Evolutionary conservation across 2,329 filamentous ascomycete genomes (phyloP).

Genomic region (Xylariaceae sp.): DNA sequence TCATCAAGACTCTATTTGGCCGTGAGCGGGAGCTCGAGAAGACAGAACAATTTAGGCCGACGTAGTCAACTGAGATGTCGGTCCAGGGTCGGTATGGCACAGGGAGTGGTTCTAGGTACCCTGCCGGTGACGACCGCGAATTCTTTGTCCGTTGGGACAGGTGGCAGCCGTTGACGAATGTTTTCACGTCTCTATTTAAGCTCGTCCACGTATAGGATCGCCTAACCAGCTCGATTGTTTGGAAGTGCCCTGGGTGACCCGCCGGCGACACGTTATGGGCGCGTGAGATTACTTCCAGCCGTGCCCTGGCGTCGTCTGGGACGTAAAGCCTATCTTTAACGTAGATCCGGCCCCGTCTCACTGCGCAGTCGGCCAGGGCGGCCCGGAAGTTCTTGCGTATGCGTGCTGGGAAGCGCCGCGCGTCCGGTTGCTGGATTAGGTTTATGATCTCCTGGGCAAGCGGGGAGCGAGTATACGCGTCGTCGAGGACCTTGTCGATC

Average conservation of each 20-base stretch:
- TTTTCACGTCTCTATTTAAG: background rate
- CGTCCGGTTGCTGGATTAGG: background rate
- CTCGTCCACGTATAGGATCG: background rate
- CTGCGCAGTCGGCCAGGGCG: background rate
- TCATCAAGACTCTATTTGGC: constrained; percentile 93
- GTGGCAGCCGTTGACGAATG: background rate
- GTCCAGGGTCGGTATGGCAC: background rate
- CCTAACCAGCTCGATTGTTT: background rate
- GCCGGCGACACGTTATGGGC: background rate
- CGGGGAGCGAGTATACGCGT: background rate
- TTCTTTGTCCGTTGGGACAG: background rate
- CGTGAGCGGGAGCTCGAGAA: constrained; percentile 82
- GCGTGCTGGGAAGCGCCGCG: background rate
- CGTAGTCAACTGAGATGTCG: background rate
- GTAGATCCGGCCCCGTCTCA: background rate
- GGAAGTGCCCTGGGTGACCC: background rate
- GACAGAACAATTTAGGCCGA: constrained; percentile 77
- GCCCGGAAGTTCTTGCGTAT: background rate
- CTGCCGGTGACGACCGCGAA: background rate
- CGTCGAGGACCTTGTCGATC: background rate
- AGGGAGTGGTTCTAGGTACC: background rate
- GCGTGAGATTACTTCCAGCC: background rate
- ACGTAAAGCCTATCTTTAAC: background rate
- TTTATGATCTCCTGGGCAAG: background rate
- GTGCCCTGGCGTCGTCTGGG: background rate